Evolutionary conservation across 2,329 filamentous ascomycete genomes (phyloP), one percentile per base, ranked within the genome.

Genomic region (Trichoderma lentiforme): DNA sequence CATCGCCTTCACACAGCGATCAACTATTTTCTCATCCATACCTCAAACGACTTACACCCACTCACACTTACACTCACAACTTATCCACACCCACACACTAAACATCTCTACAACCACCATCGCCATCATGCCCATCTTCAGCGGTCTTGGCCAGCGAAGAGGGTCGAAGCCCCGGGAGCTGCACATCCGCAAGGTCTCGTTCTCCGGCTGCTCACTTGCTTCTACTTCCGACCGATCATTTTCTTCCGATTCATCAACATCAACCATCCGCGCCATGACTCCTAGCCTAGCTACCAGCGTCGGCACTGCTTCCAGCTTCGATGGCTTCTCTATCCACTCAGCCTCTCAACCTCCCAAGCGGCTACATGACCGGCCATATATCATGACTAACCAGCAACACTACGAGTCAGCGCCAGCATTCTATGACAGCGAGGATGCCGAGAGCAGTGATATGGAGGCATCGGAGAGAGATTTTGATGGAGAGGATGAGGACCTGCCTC

Each of bases 101-200:
- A 58, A 47, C 43, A 56, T n/a, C 56, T n/a, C 47, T 70, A 71
- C 71, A 70, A 32, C 53, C 18, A 32, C 57, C 62, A 28, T 39
- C 65, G 68, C 39, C 76, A 78, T 36, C 43, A 83, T 83, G 81
- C 80, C 81, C 74, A 79, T 82, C 56, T 75, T 83, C 71, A 76
- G 77, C 72, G 77, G 81, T 75, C 81, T 82, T 76, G 76, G 78
- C 75, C 77, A 81, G 66, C 77, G 80, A 75, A 79, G 80, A 73
- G 82, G 81, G 76, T 76, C 77, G 72, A 79, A 79, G 73, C 80
- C 81, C 39, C 78, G 80, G 62, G 78, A 82, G 68, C 78, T 83
- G 28, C 80, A 82, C 73, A 82, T 83, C 71, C 81, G 82, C 76
- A 83, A 83, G 76, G 75, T 83, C 62, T 83, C 81, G 58, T 81